Evolutionary conservation across 192 early-diverging fungal species (phyloP).

Genomic region (Coemansia sp.): DNA sequence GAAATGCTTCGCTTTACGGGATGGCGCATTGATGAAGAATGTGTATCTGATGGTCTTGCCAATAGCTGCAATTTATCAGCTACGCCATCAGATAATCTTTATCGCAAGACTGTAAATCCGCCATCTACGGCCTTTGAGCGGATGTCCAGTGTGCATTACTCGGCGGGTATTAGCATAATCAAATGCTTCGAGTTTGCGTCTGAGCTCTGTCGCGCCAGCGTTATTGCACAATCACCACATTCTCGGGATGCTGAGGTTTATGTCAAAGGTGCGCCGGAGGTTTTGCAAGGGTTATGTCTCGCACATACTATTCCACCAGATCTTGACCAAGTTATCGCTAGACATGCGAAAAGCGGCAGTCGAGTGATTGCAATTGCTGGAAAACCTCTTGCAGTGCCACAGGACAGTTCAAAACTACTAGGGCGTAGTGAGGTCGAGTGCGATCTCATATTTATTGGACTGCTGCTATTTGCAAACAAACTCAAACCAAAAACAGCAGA

Average conservation of each 20-base stretch:
- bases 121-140: not conserved
- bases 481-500: constrained; percentile 78
- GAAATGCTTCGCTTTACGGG: constrained; percentile 96
- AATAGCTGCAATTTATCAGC: not conserved
- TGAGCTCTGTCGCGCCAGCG: constrained; percentile 84
- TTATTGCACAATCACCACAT: constrained; percentile 65
- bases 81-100: too few species aligned
- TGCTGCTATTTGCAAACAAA: constrained; percentile 98
- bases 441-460: constrained; percentile 82
- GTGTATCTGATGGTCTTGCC: not conserved
- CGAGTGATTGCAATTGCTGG: constrained; percentile 92
- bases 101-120: not conserved
- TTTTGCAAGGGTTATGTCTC: constrained; percentile 77
- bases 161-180: constrained; percentile 57
- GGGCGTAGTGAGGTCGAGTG: constrained; percentile 75
- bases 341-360: constrained; percentile 89
- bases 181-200: constrained; percentile 90
- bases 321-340: constrained; percentile 67
- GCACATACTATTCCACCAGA: constrained; percentile 76
- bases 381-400: constrained; percentile 57
- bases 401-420: constrained; percentile 58
- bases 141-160: not conserved
- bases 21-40: constrained; percentile 87
- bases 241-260: constrained; percentile 54
- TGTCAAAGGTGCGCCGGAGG: constrained; percentile 97